Evolutionary conservation across 768 basidiomycete genomes (phyloP), one percentile per base, ranked within the genome.

Genomic region (Amanita jacksonii): DNA sequence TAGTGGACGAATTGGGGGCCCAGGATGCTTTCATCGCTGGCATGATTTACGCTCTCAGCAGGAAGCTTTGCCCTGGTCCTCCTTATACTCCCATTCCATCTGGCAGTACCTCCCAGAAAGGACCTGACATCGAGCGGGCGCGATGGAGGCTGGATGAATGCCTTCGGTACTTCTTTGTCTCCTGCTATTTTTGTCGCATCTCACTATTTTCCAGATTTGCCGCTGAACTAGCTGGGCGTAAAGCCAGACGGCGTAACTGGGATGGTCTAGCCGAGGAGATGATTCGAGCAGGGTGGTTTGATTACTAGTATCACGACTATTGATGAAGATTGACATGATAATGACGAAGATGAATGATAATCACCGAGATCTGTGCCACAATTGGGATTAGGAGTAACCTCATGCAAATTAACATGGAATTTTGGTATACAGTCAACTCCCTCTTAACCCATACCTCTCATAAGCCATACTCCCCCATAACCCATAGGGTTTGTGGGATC

Each of bases 1-100:
- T 73, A 2, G 63, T 78, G 6, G 86, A 87, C 54, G 85, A 88
- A 51, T 73, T 80, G 8, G 85, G 85, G 1, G 80, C 82, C 1
- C 82, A 88, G 51, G 81, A 85, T 46, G 86, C 85, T 3, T 88
- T 88, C 52, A 74, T 87, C n/a, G 80, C 83, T 0, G 88, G 86
- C 6, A 89, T 91, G 85, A 83, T 91, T 43, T 90, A 77, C 59
- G 77, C 86, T 0, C 57, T 91, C 51, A 87, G 80, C 44, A 65
- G 85, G 51, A 69, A 77, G 35, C 63, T 87, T 41, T 62, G 80
- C 37, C 87, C 87, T 24, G 85, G 88, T 0, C 61, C 73, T 7
- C 88, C 85, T n/a, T 90, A 85, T 59, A 79, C 77, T 7, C 84
- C 80, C 19, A 68, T 69, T 1, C 61, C 68, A 52, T 59, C 54